These are phyloP conservation scores for Prunella vulgaris DNA, from an alignment of 257 asterid species.

Conservation along the genomic window DNA sequence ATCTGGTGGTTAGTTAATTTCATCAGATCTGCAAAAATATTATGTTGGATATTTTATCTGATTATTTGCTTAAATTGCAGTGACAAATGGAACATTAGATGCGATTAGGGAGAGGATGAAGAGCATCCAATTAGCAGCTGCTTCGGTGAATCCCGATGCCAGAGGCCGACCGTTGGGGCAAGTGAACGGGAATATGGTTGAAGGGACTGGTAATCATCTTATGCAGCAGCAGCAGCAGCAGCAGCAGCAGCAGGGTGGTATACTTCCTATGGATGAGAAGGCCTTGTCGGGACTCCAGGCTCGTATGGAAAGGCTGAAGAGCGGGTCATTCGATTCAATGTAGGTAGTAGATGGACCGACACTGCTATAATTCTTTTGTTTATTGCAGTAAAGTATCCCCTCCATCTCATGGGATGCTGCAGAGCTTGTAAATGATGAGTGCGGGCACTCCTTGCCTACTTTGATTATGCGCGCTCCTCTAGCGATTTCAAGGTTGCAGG, in stretches of 20 bases:
- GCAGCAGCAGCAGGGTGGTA: conserved; percentile 25
- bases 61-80: conserved; percentile 42
- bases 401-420: conserved; percentile 12
- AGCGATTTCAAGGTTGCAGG: conserved; percentile 19
- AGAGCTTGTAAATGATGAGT: conserved; percentile 33
- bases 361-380: conserved; percentile 19
- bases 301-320: conserved; percentile 94
- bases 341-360: conserved; percentile 15
- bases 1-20: conserved; percentile 62
- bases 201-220: conserved; percentile 45
- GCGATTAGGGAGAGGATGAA: conserved; percentile 98
- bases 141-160: conserved; percentile 55
- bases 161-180: conserved; percentile 53
- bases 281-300: conserved; percentile 98
- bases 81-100: conserved; percentile 77
- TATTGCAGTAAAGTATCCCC: conserved; percentile 27
- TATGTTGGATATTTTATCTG: background rate
- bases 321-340: conserved; percentile 74
- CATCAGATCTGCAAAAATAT: background rate
- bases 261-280: conserved; percentile 94
- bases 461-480: conserved; percentile 4
- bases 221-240: conserved; percentile 34
- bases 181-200: conserved; percentile 49
- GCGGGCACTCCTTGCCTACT: conserved; percentile 15
- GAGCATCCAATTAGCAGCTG: conserved; percentile 84